These are phyloP conservation scores for Yamadazyma trypodendri DNA, from an alignment of 1,139 yeast species.

Conservation along the genomic window DNA sequence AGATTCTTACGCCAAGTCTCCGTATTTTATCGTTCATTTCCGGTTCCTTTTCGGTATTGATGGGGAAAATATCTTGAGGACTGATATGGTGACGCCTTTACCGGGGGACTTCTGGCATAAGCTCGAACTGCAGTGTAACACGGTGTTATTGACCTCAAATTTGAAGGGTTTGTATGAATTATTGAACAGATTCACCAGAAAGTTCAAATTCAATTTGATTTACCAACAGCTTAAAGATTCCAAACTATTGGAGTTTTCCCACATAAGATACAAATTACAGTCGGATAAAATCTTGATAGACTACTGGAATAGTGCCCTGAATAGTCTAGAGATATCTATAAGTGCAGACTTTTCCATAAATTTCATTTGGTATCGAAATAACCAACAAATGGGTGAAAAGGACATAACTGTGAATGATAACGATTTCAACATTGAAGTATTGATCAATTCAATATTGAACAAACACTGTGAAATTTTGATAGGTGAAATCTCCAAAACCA, in stretches of 20 bases:
- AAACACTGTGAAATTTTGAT: constrained; percentile 40
- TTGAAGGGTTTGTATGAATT: constrained; percentile 64
- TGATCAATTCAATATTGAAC: constrained; percentile 34
- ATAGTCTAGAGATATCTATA: constrained; percentile 65
- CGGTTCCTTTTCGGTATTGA: constrained; percentile 54
- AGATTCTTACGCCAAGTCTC: constrained; percentile 46
- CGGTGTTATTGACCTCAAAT: constrained; percentile 50
- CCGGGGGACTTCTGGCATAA: constrained; percentile 39
- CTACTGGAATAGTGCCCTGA: constrained; percentile 65
- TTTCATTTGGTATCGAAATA: constrained; percentile 71
- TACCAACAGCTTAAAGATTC: constrained; percentile 63
- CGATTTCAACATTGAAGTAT: constrained; percentile 35
- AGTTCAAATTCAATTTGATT: constrained; percentile 70
- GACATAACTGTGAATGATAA: constrained; percentile 15
- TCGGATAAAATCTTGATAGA: constrained; percentile 54
- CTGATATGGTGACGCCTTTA: constrained; percentile 30
- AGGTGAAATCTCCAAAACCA: constrained; percentile 19
- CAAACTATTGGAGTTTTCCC: constrained; percentile 62
- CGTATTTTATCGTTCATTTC: constrained; percentile 77
- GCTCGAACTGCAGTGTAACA: constrained; percentile 59
- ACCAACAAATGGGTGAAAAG: constrained; percentile 20
- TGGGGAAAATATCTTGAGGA: constrained; percentile 20
- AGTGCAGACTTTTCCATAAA: constrained; percentile 50
- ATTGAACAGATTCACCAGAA: constrained; percentile 67
- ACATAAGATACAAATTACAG: constrained; percentile 63